Percentiles rank a stretch among this genome's conserved stretches.
phyloP scores from a whole-genome alignment of 495 filamentous ascomycete species.

The Extremus antarcticus region DNA sequence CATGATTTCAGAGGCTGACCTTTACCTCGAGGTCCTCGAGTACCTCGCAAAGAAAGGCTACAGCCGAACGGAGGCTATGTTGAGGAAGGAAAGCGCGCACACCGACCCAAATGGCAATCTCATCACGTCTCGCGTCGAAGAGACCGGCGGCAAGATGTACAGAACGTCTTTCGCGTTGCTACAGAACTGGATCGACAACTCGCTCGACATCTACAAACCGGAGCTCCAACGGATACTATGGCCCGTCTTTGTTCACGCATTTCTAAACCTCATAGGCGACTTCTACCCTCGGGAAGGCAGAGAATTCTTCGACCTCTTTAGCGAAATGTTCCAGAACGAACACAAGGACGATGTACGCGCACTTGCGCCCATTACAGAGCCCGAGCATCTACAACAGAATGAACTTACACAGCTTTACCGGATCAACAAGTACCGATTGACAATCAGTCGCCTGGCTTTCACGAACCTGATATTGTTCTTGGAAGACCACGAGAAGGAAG shows the following conservation, averaged over 20 bases:
- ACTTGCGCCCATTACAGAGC: constrained; percentile 57
- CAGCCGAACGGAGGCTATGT: constrained; percentile 80
- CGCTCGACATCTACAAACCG: constrained; percentile 90
- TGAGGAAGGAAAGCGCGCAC: constrained; percentile 78
- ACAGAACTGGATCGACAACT: constrained; percentile 74
- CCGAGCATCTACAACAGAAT: constrained; percentile 66
- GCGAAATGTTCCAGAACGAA: constrained; percentile 56
- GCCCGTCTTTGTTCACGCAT: constrained; percentile 91
- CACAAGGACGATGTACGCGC: constrained; percentile 66
- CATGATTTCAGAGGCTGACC: neutral
- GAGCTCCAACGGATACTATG: constrained; percentile 77
- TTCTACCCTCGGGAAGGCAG: constrained; percentile 59
- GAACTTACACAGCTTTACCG: constrained; percentile 63
- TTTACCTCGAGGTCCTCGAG: constrained; percentile 64
- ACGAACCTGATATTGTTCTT: constrained; percentile 76
- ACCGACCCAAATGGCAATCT: constrained; percentile 67
- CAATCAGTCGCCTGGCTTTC: constrained; percentile 67
- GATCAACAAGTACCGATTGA: constrained; percentile 75
- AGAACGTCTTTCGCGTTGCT: constrained; percentile 59
- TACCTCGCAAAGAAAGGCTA: constrained; percentile 96
- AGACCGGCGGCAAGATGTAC: constrained; percentile 66
- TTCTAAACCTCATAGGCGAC: constrained; percentile 67
- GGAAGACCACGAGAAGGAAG: constrained; percentile 67
- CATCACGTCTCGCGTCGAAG: constrained; percentile 47
- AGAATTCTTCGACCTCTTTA: constrained; percentile 56